phyloP scores from a whole-genome alignment of 257 asterid genomes.

The Solanum pennellii region DNA sequence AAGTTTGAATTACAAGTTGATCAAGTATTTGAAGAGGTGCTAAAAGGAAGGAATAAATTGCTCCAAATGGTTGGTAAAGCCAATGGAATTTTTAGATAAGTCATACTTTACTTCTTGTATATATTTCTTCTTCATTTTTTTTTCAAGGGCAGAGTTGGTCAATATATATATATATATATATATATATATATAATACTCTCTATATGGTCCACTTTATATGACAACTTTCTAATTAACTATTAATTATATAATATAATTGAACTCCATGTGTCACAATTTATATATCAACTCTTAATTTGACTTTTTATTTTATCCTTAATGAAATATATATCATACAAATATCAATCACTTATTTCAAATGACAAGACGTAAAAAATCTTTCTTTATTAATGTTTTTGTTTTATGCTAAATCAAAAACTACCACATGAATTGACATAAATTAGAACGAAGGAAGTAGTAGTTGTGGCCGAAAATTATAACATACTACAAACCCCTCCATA shows the following conservation, averaged over 20 bases:
- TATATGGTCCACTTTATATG: neutral
- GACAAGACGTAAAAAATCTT: neutral
- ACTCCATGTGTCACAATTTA: no score
- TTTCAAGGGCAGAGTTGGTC: neutral
- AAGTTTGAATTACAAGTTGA: constrained; percentile 1
- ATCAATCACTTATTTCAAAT: neutral
- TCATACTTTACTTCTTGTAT: neutral
- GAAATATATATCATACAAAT: neutral
- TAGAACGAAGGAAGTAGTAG: neutral
- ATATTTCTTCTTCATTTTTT: neutral
- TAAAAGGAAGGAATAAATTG: constrained; percentile 5
- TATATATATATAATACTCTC: neutral
- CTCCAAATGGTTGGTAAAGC: neutral
- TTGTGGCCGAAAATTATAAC: neutral
- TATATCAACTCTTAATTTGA: neutral
- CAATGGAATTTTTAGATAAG: neutral
- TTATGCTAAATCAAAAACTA: neutral
- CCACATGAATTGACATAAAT: neutral
- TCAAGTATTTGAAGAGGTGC: constrained; percentile 1
- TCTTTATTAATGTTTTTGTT: neutral
- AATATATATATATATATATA: no score
- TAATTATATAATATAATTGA: neutral
- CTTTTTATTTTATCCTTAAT: neutral
- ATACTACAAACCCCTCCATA: neutral
- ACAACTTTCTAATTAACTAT: neutral